Evolutionary conservation across 176 grass and related monocot genomes (phyloP).

Genomic region (Stipa capillata): DNA sequence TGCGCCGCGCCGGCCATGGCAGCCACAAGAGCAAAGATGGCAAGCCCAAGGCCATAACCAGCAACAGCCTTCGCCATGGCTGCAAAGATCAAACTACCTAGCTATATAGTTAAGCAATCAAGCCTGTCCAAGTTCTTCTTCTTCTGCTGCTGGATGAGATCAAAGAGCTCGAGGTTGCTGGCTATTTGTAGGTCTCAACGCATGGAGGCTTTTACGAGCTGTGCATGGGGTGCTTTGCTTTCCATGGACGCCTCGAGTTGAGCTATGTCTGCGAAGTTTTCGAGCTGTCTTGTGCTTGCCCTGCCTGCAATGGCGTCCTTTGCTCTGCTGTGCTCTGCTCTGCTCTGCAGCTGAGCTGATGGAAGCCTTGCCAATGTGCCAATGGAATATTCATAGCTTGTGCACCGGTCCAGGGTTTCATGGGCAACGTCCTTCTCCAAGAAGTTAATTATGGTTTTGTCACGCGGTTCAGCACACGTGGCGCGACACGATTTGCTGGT

Average conservation of each 20-base stretch:
- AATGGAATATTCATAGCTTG: slow-evolving; percentile 43
- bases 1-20: slow-evolving; percentile 36
- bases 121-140: not conserved
- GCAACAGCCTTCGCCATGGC: slow-evolving; percentile 34
- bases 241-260: slow-evolving; percentile 21
- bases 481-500: not conserved
- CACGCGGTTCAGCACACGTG: not conserved
- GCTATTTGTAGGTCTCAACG: slow-evolving; percentile 45
- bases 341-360: not conserved
- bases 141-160: not conserved
- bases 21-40: slow-evolving; percentile 22
- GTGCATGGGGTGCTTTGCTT: slow-evolving; percentile 32
- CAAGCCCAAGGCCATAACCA: not conserved
- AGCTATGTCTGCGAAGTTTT: slow-evolving; percentile 10
- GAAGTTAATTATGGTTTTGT: not conserved
- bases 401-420: not conserved
- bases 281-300: slow-evolving; percentile 12
- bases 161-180: not conserved
- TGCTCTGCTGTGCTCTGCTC: not conserved
- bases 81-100: not conserved
- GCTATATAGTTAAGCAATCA: not conserved
- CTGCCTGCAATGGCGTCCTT: slow-evolving; percentile 18
- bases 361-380: slow-evolving; percentile 9
- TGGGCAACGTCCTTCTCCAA: not conserved
- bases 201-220: slow-evolving; percentile 33